A percentile compares a stretch with the other conserved stretches of the same genome.
These are phyloP conservation scores for Solanum stenotomum DNA, from an alignment of 257 asterid species.

Conservation along the genomic window DNA sequence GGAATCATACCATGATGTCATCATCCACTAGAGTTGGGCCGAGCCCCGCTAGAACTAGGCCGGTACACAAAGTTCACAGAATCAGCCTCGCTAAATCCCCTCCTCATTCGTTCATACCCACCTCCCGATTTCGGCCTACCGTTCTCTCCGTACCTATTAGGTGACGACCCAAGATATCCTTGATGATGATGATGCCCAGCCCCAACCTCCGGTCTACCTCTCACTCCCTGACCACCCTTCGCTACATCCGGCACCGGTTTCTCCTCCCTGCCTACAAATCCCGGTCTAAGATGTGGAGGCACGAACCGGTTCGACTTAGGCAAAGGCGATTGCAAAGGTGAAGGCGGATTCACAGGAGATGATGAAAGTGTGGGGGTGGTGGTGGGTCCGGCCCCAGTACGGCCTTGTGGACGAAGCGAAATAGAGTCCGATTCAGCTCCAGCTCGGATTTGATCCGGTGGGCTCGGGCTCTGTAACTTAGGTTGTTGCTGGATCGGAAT, in stretches of 20 bases:
- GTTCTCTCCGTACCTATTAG: slow-evolving; percentile 22
- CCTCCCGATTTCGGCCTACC: slow-evolving; percentile 71
- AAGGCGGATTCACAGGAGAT: slow-evolving; percentile 24
- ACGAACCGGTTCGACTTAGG: slow-evolving; percentile 50
- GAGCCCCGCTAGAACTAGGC: slow-evolving; percentile 48
- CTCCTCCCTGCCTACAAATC: slow-evolving; percentile 68
- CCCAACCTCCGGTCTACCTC: slow-evolving; percentile 26
- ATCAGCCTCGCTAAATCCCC: slow-evolving; percentile 35
- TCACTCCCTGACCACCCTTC: slow-evolving; percentile 17
- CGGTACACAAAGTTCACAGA: slow-evolving; percentile 20
- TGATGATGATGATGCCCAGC: slow-evolving; percentile 6
- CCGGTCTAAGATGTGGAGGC: slow-evolving; percentile 82
- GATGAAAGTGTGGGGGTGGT: slow-evolving; percentile 12
- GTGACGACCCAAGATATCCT: slow-evolving; percentile 22
- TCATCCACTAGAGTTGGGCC: slow-evolving; percentile 58
- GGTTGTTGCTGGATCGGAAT: slow-evolving; percentile 1
- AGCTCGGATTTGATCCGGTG: slow-evolving; percentile 24
- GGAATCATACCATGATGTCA: slow-evolving; percentile 20
- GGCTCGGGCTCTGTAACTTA: background rate
- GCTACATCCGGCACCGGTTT: slow-evolving; percentile 32
- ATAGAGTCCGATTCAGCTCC: slow-evolving; percentile 30
- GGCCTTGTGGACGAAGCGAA: slow-evolving; percentile 61
- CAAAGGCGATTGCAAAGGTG: slow-evolving; percentile 25
- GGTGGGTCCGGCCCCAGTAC: slow-evolving; percentile 42
- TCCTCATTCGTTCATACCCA: slow-evolving; percentile 41